Evolutionary conservation across 805 yeast species (phyloP).

Genomic region (Blastobotrys americana): DNA sequence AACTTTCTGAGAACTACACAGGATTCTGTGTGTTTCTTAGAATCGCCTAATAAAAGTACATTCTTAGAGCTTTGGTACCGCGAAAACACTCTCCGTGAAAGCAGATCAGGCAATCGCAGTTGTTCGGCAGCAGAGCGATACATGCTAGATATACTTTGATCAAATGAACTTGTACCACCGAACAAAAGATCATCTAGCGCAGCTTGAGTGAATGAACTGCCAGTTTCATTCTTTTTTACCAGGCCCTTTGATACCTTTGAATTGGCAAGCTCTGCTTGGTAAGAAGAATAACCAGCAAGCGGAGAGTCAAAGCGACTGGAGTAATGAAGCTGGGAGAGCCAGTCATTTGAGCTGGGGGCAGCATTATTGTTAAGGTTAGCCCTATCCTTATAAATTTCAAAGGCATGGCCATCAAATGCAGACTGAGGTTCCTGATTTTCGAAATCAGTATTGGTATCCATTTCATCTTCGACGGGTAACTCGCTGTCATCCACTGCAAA

Average conservation of each 20-base stretch:
- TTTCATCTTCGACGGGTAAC: too few relatives aligned
- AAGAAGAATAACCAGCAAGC: slow-evolving; percentile 4
- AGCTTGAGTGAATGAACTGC: slow-evolving; percentile 26
- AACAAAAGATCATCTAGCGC: slow-evolving; percentile 43
- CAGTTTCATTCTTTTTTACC: slow-evolving; percentile 3
- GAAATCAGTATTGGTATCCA: too few relatives aligned
- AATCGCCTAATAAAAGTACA: background rate
- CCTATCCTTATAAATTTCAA: background rate
- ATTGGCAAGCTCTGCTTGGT: background rate
- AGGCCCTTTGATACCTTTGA: background rate
- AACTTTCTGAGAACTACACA: background rate
- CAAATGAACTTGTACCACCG: slow-evolving; percentile 27
- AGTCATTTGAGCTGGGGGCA: slow-evolving; percentile 36
- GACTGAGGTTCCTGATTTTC: too few relatives aligned
- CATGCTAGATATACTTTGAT: slow-evolving; percentile 10
- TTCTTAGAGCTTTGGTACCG: slow-evolving; percentile 4
- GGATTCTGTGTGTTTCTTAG: background rate
- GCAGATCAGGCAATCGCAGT: slow-evolving; percentile 14
- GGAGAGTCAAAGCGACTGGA: slow-evolving; percentile 28
- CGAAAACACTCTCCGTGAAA: slow-evolving; percentile 8
- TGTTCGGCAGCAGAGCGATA: slow-evolving; percentile 12
- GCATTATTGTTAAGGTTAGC: background rate
- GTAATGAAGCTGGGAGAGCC: slow-evolving; percentile 59
- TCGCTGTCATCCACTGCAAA: too few relatives aligned
- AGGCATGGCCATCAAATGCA: too few relatives aligned